A percentile compares a stretch with the other conserved stretches of the same genome.
These are phyloP conservation scores for Cryphonectria nitschkei DNA, from an alignment of 2,329 filamentous ascomycete genomes.

Conservation along the genomic window DNA sequence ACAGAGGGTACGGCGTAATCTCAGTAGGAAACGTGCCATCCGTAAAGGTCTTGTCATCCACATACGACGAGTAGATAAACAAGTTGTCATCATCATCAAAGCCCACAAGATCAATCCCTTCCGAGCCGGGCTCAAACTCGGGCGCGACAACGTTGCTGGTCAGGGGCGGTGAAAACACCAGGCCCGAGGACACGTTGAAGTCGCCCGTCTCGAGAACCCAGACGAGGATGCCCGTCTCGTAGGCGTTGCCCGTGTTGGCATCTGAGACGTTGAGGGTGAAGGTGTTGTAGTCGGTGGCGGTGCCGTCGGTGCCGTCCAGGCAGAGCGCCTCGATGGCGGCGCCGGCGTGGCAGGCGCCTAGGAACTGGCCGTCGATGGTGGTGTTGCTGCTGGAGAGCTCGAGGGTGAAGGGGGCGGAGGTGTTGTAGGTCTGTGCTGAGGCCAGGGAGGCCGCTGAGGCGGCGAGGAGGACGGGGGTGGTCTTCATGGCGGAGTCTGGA, in stretches of 20 bases:
- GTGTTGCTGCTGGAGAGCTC: constrained; percentile 35
- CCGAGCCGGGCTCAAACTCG: constrained; percentile 33
- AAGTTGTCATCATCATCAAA: constrained; percentile 38
- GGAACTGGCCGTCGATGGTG: constrained; percentile 40
- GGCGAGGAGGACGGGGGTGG: constrained; percentile 35
- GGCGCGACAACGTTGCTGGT: constrained; percentile 40
- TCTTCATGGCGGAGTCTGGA: constrained; percentile 33
- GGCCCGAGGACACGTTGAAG: constrained; percentile 28
- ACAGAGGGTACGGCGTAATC: constrained; percentile 31
- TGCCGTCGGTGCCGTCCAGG: constrained; percentile 31
- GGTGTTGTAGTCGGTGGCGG: constrained; percentile 29
- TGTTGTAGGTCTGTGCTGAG: constrained; percentile 37
- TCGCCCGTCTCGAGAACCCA: constrained; percentile 37
- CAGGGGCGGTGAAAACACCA: constrained; percentile 33
- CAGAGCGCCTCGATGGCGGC: constrained; percentile 42
- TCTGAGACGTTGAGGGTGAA: constrained; percentile 43
- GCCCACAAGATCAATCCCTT: constrained; percentile 30
- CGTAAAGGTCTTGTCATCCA: constrained; percentile 37
- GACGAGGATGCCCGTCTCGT: constrained; percentile 35
- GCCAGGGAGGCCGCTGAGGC: constrained; percentile 34
- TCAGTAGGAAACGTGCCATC: constrained; percentile 30
- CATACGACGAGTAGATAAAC: constrained; percentile 33
- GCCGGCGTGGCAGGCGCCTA: constrained; percentile 40
- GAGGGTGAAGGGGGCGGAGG: constrained; percentile 41
- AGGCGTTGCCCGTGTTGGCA: constrained; percentile 16